A percentile compares a stretch with the other conserved stretches of the same genome.
Conservation (phyloP, 2,329 filamentous ascomycete genomes). For the Nothopassalora personata region DNA sequence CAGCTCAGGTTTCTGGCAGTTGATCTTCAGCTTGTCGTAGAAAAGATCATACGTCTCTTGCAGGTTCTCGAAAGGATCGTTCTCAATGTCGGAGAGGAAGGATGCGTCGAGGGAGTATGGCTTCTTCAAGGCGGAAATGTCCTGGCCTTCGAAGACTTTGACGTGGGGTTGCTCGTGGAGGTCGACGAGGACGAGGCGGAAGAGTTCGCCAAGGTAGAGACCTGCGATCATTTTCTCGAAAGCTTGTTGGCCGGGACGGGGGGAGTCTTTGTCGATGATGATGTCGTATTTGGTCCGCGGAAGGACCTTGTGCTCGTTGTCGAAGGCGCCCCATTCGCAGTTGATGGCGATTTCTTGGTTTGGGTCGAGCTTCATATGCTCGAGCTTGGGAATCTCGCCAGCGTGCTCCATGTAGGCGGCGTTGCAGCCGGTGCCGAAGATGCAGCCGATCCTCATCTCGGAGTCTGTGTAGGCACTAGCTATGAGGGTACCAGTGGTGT, state of each 20-base stretch:
- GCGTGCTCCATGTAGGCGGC: conserved; percentile 96
- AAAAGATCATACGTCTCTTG: conserved; percentile 83
- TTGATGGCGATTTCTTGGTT: conserved; percentile 80
- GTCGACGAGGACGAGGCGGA: conserved; percentile 41
- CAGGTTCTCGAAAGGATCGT: conserved; percentile 92
- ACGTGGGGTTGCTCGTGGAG: conserved; percentile 55
- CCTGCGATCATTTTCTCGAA: conserved; percentile 46
- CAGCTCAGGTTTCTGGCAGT: conserved; percentile 68
- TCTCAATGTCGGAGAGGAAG: conserved; percentile 88
- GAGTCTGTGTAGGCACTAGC: conserved; percentile 95
- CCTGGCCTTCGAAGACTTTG: conserved; percentile 78
- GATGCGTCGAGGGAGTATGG: conserved; percentile 88
- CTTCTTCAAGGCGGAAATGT: conserved; percentile 73
- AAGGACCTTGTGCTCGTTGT: conserved; percentile 85
- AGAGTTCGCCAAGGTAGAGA: conserved; percentile 44
- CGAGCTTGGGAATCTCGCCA: conserved; percentile 87
- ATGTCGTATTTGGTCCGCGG: conserved; percentile 66
- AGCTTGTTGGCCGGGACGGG: conserved; percentile 41
- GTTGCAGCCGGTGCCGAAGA: conserved; percentile 97
- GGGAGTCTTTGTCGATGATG: conserved; percentile 41
- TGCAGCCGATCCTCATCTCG: conserved; percentile 90
- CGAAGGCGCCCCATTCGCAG: conserved; percentile 95
- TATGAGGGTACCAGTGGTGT: conserved; percentile 94
- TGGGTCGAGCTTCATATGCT: conserved; percentile 79
- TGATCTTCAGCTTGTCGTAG: conserved; percentile 66